Percentiles rank a stretch among this genome's conserved stretches.
These are phyloP conservation scores for Curvularia verruculosa DNA, from an alignment of 2,329 filamentous ascomycete species.

Conservation along the genomic window DNA sequence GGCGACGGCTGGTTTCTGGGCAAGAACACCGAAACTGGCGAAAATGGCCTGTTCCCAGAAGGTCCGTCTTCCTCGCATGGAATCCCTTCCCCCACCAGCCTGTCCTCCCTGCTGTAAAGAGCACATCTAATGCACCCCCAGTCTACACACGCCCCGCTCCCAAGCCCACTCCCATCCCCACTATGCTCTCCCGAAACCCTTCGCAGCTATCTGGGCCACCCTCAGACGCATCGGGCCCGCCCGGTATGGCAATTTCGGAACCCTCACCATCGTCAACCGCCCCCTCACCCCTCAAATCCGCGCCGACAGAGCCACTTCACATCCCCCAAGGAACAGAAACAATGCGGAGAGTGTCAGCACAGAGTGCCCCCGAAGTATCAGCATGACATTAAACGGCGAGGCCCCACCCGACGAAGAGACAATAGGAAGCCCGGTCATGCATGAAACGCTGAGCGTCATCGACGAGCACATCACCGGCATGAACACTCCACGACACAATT, in stretches of 20 bases:
- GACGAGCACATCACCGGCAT: slow-evolving; percentile 96
- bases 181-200: slow-evolving; percentile 39
- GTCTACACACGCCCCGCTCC: slow-evolving; percentile 68
- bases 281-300: slow-evolving; percentile 24
- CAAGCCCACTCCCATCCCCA: slow-evolving; percentile 48
- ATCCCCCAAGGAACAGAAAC: slow-evolving; percentile 20
- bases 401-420: slow-evolving; percentile 48
- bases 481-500: slow-evolving; percentile 64
- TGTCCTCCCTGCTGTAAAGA: background rate
- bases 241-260: slow-evolving; percentile 29
- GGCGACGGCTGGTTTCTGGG: slow-evolving; percentile 86
- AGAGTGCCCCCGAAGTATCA: slow-evolving; percentile 41
- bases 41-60: slow-evolving; percentile 82
- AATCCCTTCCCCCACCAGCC: background rate
- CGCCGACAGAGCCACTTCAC: slow-evolving; percentile 40
- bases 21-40: slow-evolving; percentile 73
- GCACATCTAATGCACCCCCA: slow-evolving; percentile 41
- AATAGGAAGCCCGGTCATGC: slow-evolving; percentile 79
- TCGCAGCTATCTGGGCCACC: slow-evolving; percentile 31
- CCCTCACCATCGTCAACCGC: slow-evolving; percentile 24
- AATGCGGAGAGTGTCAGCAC: slow-evolving; percentile 29
- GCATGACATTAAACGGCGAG: slow-evolving; percentile 45
- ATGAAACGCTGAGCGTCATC: slow-evolving; percentile 93
- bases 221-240: slow-evolving; percentile 16
- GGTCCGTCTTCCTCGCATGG: slow-evolving; percentile 58